Conservation (phyloP, 208 protist genomes). For the Crithidia acanthocephali region DNA sequence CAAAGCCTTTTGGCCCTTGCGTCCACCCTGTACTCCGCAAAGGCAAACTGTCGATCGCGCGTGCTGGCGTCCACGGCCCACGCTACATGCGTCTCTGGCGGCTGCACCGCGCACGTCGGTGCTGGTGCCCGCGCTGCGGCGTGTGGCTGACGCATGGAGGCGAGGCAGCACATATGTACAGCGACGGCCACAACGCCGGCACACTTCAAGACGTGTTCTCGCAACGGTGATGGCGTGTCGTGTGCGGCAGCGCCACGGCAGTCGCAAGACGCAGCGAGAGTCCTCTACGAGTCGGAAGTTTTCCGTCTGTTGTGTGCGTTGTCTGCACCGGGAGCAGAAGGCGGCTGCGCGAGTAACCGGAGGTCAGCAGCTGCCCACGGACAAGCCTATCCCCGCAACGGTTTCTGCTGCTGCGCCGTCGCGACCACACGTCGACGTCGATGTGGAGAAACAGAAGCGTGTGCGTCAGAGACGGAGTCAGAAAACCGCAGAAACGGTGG, state of each 20-base stretch:
- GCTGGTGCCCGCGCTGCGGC: constrained; percentile 73
- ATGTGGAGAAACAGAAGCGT: too few relatives aligned
- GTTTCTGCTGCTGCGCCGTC: too few relatives aligned
- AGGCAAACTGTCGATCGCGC: neutral
- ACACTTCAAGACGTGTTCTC: neutral
- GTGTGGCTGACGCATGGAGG: constrained; percentile 41
- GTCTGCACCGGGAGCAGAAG: constrained; percentile 9
- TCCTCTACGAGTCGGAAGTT: neutral
- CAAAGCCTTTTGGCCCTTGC: constrained; percentile 65
- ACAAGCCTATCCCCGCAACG: neutral
- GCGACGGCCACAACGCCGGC: neutral
- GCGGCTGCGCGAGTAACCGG: constrained; percentile 5
- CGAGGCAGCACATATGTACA: too few relatives aligned
- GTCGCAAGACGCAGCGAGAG: neutral
- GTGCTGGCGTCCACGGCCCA: constrained; percentile 39
- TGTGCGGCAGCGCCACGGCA: neutral
- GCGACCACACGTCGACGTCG: too few relatives aligned
- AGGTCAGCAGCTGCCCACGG: neutral
- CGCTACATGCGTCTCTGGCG: constrained; percentile 55
- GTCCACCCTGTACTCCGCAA: constrained; percentile 33
- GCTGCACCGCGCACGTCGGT: constrained; percentile 27
- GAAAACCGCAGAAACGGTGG: neutral
- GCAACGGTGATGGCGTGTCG: constrained; percentile 22
- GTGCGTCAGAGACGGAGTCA: neutral
- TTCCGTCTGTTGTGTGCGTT: constrained; percentile 22